Conservation (phyloP, 106 monocot genomes). For the Dioscorea zingiberensis region DNA sequence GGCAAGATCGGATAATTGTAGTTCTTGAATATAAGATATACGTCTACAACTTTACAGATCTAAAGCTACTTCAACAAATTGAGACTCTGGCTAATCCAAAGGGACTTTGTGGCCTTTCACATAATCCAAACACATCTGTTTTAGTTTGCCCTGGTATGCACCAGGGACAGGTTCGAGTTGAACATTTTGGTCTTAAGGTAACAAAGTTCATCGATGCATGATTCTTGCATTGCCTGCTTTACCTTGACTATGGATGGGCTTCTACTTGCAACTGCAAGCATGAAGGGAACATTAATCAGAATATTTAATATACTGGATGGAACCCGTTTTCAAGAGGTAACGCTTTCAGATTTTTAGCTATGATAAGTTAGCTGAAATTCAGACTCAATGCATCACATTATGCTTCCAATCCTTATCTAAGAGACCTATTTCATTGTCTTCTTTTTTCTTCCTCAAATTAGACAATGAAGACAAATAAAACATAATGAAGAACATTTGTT, state of each 20-base stretch:
- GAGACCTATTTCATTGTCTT: no score
- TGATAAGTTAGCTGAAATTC: no score
- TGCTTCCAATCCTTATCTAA: no score
- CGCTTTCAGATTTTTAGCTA: no score
- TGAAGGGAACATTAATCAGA: constrained; percentile 83
- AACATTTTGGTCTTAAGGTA: constrained; percentile 84
- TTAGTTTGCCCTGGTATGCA: constrained; percentile 75
- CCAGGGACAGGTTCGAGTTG: constrained; percentile 68
- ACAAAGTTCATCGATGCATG: constrained; percentile 83
- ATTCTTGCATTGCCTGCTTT: constrained; percentile 66
- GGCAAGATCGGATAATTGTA: constrained; percentile 65
- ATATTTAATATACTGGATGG: constrained; percentile 98
- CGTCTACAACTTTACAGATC: constrained; percentile 71
- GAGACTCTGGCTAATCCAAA: constrained; percentile 77
- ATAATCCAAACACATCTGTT: constrained; percentile 65
- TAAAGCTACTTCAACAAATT: constrained; percentile 88
- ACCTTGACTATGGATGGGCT: constrained; percentile 82
- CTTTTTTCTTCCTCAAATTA: no score
- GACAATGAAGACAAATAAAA: no score
- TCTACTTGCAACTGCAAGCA: constrained; percentile 91
- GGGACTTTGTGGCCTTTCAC: constrained; percentile 84
- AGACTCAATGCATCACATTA: no score
- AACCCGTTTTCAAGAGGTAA: constrained; percentile 85
- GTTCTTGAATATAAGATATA: constrained; percentile 88
- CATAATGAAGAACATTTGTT: no score